A percentile compares a stretch with the other conserved stretches of the same genome.
These are phyloP conservation scores for Polychaeton citri DNA, from an alignment of 2,329 filamentous ascomycete species.

Conservation along the genomic window DNA sequence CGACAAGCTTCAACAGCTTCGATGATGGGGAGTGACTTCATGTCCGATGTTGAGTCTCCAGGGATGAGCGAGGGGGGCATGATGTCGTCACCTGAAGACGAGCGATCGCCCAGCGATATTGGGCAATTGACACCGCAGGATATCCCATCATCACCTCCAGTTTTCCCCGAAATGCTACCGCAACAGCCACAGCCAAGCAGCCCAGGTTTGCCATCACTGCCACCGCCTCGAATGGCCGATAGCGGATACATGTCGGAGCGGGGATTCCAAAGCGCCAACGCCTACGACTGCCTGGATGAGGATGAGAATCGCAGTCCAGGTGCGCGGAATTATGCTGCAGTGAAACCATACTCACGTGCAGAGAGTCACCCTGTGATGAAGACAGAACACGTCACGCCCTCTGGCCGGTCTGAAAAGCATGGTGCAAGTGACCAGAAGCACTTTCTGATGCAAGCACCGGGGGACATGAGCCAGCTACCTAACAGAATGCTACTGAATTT, in stretches of 20 bases:
- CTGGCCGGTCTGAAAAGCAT: not conserved
- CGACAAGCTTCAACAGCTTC: constrained; percentile 17
- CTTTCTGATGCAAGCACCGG: constrained; percentile 9
- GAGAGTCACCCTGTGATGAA: not conserved
- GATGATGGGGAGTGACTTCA: constrained; percentile 17
- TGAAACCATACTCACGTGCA: no score
- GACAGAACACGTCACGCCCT: not conserved
- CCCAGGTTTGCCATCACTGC: constrained; percentile 47
- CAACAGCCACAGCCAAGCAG: constrained; percentile 50
- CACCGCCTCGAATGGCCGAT: constrained; percentile 35
- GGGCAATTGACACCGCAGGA: constrained; percentile 58
- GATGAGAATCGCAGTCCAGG: constrained; percentile 25
- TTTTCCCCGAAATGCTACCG: constrained; percentile 43
- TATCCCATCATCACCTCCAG: constrained; percentile 80
- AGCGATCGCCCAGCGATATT: constrained; percentile 13
- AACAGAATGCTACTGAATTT: constrained; percentile 11
- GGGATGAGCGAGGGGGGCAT: constrained; percentile 7
- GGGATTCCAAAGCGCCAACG: constrained; percentile 39
- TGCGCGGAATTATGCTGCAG: constrained; percentile 23
- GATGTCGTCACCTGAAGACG: constrained; percentile 33
- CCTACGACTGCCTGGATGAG: constrained; percentile 56
- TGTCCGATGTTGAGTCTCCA: constrained; percentile 23
- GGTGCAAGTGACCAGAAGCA: constrained; percentile 2
- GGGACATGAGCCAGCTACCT: constrained; percentile 13
- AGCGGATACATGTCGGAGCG: constrained; percentile 62